Base-by-base conservation (phyloP, 176 grass and related monocot genomes). In the Phoenix roebelenii region DNA sequence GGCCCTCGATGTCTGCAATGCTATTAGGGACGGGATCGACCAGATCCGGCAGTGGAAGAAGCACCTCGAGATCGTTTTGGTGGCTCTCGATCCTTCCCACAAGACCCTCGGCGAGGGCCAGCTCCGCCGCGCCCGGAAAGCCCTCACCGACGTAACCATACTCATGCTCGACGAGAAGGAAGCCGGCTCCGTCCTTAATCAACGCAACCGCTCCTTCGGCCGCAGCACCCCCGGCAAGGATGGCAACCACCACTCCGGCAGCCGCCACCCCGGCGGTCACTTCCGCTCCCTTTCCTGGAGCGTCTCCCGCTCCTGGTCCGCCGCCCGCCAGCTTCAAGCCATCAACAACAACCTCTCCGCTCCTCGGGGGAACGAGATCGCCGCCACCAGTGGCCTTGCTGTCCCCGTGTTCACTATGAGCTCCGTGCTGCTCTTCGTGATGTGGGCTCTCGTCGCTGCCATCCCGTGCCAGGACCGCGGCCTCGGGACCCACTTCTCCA, bases 151-250 rank as follows among this genome's bases (percentile, higher is more conserved):
- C 70, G 79, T 98, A 44, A 85, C 93, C 56, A 78, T 98, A 54
- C 88, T 98, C 76, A 88, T 98, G 88, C 81, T 98, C 72, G 82
- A 92, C 54, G 93, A 98, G 65, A 83, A 79, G 79, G 87, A 89
- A 25, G 50, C 70, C 4, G 57, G 30, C 23, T 64, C 65, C 26
- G 71, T 72, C 15, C 58, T 82, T 0, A 77, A 68, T 32, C 88
- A 83, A 28, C 76, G 93, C 16, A 98, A 89, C 52, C 84, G 84
- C 22, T 98, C 93, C 55, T 98, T 98, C 30, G 86, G 83, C 9
- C 80, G 72, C 6, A 23, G 25, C 14, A 44, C 2, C 35, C 35
- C 12, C 35, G 5, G 17, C 16, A 65, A 54, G 26, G 59, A 50
- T 15, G 52, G 24, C 5, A 54, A 30, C 16, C 7, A 19, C 5